Evolutionary conservation across 305 asterid species (phyloP), one percentile per base, ranked within the genome.

Genomic region (Fraxinus xanthoxyloides): DNA sequence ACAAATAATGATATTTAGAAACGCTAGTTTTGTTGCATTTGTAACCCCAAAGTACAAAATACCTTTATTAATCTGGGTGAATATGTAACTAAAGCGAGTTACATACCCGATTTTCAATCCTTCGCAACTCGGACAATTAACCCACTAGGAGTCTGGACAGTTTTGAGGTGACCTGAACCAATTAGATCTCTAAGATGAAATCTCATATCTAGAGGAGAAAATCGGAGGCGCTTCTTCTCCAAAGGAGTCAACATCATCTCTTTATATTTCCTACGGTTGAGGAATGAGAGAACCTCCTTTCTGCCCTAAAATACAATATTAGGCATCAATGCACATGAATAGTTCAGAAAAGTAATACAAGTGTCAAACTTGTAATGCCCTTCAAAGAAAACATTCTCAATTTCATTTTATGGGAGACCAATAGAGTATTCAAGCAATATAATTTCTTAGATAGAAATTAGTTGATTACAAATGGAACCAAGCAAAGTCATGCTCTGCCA

Each of bases 121-220:
- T 91, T 93, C 35, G 92, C 89, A 13, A 93, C 87, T 48, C 91
- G 92, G 72, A 96, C 93, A 70, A 94, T 72, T 87, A 96, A 84
- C 72, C 99, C 99, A 82, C 89, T 88, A 31, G 98, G 97, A 9
- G 94, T 85, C 84, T 89, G 92, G 72, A 85, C 84, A 34, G 93
- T 92, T 89, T 90, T 93, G 87, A 96, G 97, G 81, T 90, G 97
- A 43, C 98, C 97, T 2, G 97, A 93, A 82, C 99, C 99, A 35
- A 96, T 89, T 40, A 96, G 89, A 89, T 96, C 99, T 59, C 98
- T 87, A 31, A 94, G 87, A 82, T 96, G 99, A 90, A 96, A 96
- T 90, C 99, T 93, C 90, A 96, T 90, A 87, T 96, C 99, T 7
- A 96, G 86, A 51, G 90, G 90, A 84, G 99, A 96, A 88, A 89